Conservation (phyloP, 2,329 filamentous ascomycete species). For the Cercospora berteroae region DNA sequence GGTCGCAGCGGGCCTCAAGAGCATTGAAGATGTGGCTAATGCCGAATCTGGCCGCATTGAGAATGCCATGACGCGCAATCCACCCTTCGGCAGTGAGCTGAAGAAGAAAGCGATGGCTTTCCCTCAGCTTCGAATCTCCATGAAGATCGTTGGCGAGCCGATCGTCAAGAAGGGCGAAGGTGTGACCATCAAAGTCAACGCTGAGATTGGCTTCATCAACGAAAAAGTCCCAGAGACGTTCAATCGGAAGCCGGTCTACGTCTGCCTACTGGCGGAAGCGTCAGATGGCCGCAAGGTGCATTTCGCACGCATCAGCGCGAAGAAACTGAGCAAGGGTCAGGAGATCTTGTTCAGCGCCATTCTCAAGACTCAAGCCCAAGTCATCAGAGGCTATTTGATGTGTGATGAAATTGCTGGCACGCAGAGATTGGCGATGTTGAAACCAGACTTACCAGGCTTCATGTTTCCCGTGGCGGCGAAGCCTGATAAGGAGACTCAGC, state of each 20-base stretch:
- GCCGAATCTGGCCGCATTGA: constrained; percentile 73
- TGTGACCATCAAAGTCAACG: constrained; percentile 62
- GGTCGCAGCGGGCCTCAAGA: constrained; percentile 66
- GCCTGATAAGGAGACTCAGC: constrained; percentile 14
- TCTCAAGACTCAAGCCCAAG: constrained; percentile 54
- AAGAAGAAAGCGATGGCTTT: constrained; percentile 66
- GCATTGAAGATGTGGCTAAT: constrained; percentile 66
- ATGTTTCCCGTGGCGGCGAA: constrained; percentile 42
- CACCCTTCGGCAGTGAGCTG: constrained; percentile 74
- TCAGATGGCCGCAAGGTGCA: constrained; percentile 67
- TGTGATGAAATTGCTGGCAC: constrained; percentile 79
- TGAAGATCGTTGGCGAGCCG: constrained; percentile 51
- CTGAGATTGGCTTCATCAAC: constrained; percentile 70
- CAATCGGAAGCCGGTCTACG: constrained; percentile 61
- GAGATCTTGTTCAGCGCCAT: constrained; percentile 60
- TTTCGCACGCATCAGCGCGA: constrained; percentile 63
- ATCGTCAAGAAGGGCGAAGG: constrained; percentile 41
- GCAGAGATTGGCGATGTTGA: constrained; percentile 52
- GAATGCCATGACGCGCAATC: constrained; percentile 70
- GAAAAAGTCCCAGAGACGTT: constrained; percentile 60
- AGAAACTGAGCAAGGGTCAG: constrained; percentile 61
- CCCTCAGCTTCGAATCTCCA: constrained; percentile 61
- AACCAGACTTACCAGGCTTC: constrained; percentile 48
- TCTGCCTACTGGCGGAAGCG: constrained; percentile 73
- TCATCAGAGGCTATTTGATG: constrained; percentile 67